phyloP scores from a whole-genome alignment of 257 asterid genomes.

The Eustoma russellianum region DNA sequence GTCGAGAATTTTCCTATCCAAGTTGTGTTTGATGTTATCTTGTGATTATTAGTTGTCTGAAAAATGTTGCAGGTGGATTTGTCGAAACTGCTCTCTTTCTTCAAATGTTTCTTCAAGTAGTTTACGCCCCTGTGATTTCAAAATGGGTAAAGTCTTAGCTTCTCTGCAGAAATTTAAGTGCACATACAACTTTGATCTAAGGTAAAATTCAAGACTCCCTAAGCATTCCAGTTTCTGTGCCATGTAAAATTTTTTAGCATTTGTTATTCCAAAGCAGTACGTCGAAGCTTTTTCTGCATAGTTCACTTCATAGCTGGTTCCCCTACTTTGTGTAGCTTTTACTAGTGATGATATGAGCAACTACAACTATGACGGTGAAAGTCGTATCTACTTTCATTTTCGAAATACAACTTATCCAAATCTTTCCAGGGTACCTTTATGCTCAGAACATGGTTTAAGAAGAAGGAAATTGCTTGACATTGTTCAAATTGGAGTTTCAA shows the following conservation, averaged over 20 bases:
- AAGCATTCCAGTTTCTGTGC: not conserved
- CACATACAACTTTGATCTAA: constrained; percentile 60
- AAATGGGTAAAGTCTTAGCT: constrained; percentile 71
- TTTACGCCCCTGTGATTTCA: constrained; percentile 88
- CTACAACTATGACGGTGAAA: not conserved
- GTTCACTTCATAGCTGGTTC: not conserved
- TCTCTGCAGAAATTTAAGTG: constrained; percentile 82
- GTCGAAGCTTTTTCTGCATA: not conserved
- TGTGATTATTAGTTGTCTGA: constrained; percentile 6
- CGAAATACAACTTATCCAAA: not conserved
- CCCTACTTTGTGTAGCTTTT: not conserved
- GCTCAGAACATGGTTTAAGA: constrained; percentile 30
- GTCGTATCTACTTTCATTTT: not conserved
- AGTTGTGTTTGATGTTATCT: not conserved
- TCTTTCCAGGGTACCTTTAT: constrained; percentile 56
- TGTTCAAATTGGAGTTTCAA: constrained; percentile 52
- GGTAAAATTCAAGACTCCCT: constrained; percentile 24
- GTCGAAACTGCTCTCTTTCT: constrained; percentile 75
- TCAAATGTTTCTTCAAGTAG: constrained; percentile 59
- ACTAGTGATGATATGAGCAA: not conserved
- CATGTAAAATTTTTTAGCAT: too few species aligned
- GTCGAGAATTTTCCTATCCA: constrained; percentile 5
- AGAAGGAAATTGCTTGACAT: constrained; percentile 45
- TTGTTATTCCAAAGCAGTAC: too few species aligned
- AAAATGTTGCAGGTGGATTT: constrained; percentile 60